Evolutionary conservation across 148 eudicot species (phyloP).

Genomic region (Rhododendron ovatum): DNA sequence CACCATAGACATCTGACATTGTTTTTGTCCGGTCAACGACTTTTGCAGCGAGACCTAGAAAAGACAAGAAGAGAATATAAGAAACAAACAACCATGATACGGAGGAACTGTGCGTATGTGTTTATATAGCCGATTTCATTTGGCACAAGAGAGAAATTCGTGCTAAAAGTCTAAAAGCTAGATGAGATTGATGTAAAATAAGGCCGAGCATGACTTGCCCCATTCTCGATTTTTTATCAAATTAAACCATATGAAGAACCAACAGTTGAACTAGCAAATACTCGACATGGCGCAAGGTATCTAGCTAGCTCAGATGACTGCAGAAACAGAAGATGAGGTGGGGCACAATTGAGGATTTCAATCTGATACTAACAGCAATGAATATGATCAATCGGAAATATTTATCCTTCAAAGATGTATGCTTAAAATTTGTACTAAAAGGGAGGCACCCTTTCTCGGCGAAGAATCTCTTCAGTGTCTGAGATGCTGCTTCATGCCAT

Average conservation of each 20-base stretch:
- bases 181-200: too few relatives aligned
- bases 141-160: too few relatives aligned
- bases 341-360: not conserved
- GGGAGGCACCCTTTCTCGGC: not conserved
- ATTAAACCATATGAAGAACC: too few relatives aligned
- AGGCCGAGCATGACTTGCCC: too few relatives aligned
- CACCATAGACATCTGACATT: slow-evolving; percentile 83
- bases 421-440: not conserved
- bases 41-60: slow-evolving; percentile 77
- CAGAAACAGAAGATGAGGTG: not conserved
- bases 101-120: too few relatives aligned
- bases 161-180: too few relatives aligned
- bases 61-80: not conserved
- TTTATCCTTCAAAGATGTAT: not conserved
- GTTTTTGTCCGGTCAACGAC: slow-evolving; percentile 63
- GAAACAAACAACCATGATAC: not conserved
- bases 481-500: not conserved
- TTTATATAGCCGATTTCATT: too few relatives aligned
- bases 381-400: not conserved
- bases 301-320: too few relatives aligned
- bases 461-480: not conserved
- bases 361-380: not conserved
- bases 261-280: too few relatives aligned
- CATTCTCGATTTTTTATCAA: too few relatives aligned
- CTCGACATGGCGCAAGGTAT: too few relatives aligned